Evolutionary conservation across 2,329 filamentous ascomycete species (phyloP).

Genomic region (Ceratocystis harringtonii): DNA sequence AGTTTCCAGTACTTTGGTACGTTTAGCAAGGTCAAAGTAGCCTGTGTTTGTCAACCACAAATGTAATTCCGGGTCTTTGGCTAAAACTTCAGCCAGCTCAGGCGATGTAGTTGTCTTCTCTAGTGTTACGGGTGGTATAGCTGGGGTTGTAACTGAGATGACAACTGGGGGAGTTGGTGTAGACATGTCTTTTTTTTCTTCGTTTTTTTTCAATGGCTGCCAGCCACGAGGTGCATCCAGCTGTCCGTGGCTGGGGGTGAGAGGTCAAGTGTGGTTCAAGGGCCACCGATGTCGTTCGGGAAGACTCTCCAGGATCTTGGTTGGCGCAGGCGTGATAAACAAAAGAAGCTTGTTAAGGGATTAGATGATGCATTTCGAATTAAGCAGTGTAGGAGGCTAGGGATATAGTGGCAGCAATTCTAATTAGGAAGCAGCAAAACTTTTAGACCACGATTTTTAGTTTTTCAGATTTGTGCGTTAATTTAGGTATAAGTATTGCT

Average conservation of each 20-base stretch:
- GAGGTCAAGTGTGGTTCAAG: too few relatives aligned
- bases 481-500: background rate
- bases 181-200: background rate
- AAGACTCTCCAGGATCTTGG: too few relatives aligned
- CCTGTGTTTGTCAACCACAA: conserved; percentile 22
- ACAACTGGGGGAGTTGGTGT: background rate
- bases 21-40: conserved; percentile 19
- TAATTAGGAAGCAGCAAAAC: background rate
- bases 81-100: background rate
- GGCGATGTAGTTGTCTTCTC: background rate
- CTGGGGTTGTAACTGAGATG: background rate
- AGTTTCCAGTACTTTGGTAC: conserved; percentile 17
- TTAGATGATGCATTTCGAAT: background rate
- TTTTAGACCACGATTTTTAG: background rate
- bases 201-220: background rate
- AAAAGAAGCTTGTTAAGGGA: too few relatives aligned
- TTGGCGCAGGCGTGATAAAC: too few relatives aligned
- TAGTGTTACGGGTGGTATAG: background rate
- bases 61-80: conserved; percentile 18
- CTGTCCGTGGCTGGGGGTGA: too few relatives aligned
- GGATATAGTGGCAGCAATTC: too few relatives aligned
- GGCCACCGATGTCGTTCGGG: too few relatives aligned
- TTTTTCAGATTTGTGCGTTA: background rate
- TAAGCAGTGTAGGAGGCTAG: background rate
- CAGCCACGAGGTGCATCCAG: too few relatives aligned